A percentile compares a stretch with the other conserved stretches of the same genome.
These are phyloP conservation scores for Fusarium secorum DNA, from an alignment of 2,329 filamentous ascomycete genomes.

Conservation along the genomic window DNA sequence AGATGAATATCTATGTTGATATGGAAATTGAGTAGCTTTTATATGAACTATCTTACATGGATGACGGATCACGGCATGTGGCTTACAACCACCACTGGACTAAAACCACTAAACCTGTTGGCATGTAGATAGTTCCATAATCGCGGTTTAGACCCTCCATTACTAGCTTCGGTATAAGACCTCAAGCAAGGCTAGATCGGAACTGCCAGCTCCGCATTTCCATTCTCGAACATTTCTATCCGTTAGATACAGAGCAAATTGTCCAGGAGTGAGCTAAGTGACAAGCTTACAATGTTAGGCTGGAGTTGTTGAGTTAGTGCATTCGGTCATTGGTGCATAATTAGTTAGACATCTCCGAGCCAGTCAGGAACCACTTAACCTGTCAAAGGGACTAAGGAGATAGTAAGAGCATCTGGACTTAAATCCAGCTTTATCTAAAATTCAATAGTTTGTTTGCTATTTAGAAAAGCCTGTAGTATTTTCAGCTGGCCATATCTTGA, in stretches of 20 bases:
- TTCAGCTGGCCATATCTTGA: background rate
- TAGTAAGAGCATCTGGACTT: background rate
- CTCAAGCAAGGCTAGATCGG: background rate
- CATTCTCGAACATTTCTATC: background rate
- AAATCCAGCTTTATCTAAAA: background rate
- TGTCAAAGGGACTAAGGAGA: background rate
- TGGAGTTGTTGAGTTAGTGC: background rate
- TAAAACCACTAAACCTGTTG: background rate
- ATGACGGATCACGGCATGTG: background rate
- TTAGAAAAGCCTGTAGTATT: fast-evolving
- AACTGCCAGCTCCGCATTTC: background rate
- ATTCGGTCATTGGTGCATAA: background rate
- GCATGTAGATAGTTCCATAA: background rate
- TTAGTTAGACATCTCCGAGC: background rate
- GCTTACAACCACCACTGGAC: background rate
- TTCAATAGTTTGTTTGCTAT: background rate
- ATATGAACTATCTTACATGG: background rate
- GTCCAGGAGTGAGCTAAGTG: background rate
- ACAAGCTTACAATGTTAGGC: background rate
- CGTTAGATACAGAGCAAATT: background rate
- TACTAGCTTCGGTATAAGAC: background rate
- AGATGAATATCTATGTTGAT: background rate
- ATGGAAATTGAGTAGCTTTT: background rate
- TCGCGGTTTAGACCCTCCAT: background rate
- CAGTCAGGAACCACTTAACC: background rate